Evolutionary conservation across 176 grass and related monocot genomes (phyloP).

Genomic region (Bromus sterilis): DNA sequence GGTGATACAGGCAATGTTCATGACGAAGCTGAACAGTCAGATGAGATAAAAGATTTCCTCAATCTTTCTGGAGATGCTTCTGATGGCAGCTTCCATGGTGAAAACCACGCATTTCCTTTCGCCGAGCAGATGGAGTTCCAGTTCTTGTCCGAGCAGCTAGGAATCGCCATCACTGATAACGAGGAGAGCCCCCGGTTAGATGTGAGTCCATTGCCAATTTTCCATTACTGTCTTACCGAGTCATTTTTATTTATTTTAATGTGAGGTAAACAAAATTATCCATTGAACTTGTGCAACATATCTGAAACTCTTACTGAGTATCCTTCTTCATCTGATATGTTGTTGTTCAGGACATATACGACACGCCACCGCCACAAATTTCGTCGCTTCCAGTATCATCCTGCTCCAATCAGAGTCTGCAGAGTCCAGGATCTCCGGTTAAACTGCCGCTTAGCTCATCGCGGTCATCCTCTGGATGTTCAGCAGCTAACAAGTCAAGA

Average conservation of each 20-base stretch:
- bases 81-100: constrained; percentile 65
- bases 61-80: constrained; percentile 70
- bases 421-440: constrained; percentile 26
- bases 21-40: constrained; percentile 50
- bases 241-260: constrained; percentile 1
- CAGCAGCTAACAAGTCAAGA: constrained; percentile 65
- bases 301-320: not conserved
- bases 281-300: not conserved
- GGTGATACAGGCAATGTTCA: constrained; percentile 22
- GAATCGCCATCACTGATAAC: constrained; percentile 81
- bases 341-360: constrained; percentile 70
- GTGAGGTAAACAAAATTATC: not conserved
- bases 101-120: constrained; percentile 38
- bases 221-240: no score
- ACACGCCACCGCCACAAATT: constrained; percentile 37
- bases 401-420: constrained; percentile 31
- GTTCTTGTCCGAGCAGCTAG: constrained; percentile 88
- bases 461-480: constrained; percentile 24
- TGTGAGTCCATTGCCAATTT: constrained; percentile 40
- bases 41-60: constrained; percentile 68
- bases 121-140: constrained; percentile 86
- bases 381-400: constrained; percentile 45
- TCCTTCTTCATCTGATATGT: not conserved
- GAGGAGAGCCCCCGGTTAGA: constrained; percentile 67
- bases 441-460: constrained; percentile 50